These are phyloP conservation scores for Plectosphaerella plurivora DNA, from an alignment of 2,329 filamentous ascomycete genomes.

Conservation along the genomic window DNA sequence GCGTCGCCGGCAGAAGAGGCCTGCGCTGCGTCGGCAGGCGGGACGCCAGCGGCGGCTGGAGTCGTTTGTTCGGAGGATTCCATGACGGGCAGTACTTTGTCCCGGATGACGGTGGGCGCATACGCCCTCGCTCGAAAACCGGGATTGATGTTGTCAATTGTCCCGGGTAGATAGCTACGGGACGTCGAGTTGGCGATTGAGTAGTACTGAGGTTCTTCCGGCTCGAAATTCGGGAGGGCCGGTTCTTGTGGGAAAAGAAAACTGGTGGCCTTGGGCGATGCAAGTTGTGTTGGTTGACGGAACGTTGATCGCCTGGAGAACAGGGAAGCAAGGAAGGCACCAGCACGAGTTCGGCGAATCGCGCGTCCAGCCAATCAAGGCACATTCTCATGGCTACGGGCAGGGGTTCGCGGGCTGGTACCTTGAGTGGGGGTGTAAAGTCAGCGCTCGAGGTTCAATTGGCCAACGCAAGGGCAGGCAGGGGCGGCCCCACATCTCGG, in stretches of 20 bases:
- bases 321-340: not conserved
- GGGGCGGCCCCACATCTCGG: not conserved
- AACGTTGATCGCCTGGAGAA: not conserved
- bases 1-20: not conserved
- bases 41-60: not conserved
- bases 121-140: not conserved
- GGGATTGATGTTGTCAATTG: not conserved
- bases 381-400: not conserved
- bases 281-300: not conserved
- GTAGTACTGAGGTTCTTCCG: too few relatives aligned
- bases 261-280: slow-evolving; percentile 1
- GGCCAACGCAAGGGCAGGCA: not conserved
- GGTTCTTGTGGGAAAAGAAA: not conserved
- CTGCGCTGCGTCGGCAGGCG: not conserved
- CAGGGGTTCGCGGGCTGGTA: slow-evolving; percentile 13
- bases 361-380: too few relatives aligned
- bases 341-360: not conserved
- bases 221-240: too few relatives aligned
- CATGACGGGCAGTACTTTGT: not conserved
- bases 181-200: too few relatives aligned
- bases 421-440: slow-evolving; percentile 1
- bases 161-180: too few relatives aligned
- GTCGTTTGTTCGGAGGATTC: not conserved
- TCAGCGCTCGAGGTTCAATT: slow-evolving; percentile 8
- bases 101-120: not conserved